A percentile compares a stretch with the other conserved stretches of the same genome.
Evolutionary conservation across 2,329 filamentous ascomycete genomes (phyloP).

Genomic region (Microdochium nivale): DNA sequence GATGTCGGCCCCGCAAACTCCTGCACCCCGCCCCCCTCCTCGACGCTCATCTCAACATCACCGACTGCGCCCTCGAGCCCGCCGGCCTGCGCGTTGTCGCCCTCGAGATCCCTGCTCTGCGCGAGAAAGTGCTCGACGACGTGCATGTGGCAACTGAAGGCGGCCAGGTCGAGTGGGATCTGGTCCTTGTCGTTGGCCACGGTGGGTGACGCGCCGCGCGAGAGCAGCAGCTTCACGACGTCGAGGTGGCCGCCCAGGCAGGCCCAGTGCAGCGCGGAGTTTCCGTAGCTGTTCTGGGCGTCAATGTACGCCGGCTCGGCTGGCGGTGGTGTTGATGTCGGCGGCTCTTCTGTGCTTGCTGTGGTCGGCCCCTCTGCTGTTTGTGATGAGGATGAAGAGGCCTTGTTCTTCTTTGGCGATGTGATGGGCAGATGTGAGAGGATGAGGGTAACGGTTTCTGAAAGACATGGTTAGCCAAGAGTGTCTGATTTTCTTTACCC

Average conservation of each 20-base stretch:
- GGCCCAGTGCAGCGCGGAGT: slow-evolving; percentile 91
- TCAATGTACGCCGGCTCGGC: slow-evolving; percentile 45
- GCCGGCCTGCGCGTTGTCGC: slow-evolving; percentile 31
- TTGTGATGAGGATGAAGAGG: slow-evolving; percentile 8
- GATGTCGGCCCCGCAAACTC: not conserved
- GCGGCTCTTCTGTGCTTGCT: slow-evolving; percentile 26
- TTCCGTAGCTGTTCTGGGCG: slow-evolving; percentile 69
- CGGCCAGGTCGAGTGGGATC: slow-evolving; percentile 66
- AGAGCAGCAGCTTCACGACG: slow-evolving; percentile 68
- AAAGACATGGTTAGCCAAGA: not conserved
- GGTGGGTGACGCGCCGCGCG: slow-evolving; percentile 67
- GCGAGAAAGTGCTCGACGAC: slow-evolving; percentile 54
- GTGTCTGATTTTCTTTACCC: too few relatives aligned
- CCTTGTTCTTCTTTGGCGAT: slow-evolving; percentile 5
- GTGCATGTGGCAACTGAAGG: slow-evolving; percentile 58
- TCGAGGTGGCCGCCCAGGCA: slow-evolving; percentile 80
- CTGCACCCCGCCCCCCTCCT: slow-evolving; percentile 5
- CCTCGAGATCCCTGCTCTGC: slow-evolving; percentile 38
- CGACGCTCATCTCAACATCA: slow-evolving; percentile 15
- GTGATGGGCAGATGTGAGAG: slow-evolving; percentile 28
- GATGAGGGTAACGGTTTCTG: slow-evolving; percentile 36
- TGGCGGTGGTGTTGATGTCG: slow-evolving; percentile 30
- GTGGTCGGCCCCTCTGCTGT: slow-evolving; percentile 7
- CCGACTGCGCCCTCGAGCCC: slow-evolving; percentile 30
- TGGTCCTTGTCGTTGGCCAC: slow-evolving; percentile 79